Evolutionary conservation across 495 filamentous ascomycete genomes (phyloP).

Genomic region (Aspergillus nidulans): DNA sequence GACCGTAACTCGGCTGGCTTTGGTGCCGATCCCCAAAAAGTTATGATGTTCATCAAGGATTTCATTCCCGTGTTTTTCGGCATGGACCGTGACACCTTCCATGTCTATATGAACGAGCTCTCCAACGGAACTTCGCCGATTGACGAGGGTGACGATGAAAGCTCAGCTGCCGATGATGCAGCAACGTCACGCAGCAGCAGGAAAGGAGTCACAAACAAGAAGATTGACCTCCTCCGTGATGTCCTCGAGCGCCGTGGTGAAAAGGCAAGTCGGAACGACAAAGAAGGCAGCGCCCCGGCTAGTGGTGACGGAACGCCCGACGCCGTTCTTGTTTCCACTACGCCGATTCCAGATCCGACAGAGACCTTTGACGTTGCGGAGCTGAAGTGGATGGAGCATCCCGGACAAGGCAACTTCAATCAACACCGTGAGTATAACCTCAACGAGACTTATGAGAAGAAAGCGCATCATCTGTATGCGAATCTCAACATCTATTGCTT

Average conservation of each 20-base stretch:
- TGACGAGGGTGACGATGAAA: constrained; percentile 70
- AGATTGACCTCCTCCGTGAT: constrained; percentile 76
- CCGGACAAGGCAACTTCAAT: constrained; percentile 46
- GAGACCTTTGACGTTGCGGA: constrained; percentile 45
- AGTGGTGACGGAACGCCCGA: constrained; percentile 87
- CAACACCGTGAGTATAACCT: constrained; percentile 62
- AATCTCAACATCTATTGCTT: constrained; percentile 90
- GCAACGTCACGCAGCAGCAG: constrained; percentile 53
- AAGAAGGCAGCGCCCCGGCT: constrained; percentile 69
- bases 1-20: constrained; percentile 64
- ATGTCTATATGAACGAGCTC: constrained; percentile 69
- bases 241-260: constrained; percentile 71
- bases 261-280: constrained; percentile 60
- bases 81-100: constrained; percentile 68
- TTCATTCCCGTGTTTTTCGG: constrained; percentile 90
- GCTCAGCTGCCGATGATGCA: constrained; percentile 43
- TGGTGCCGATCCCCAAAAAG: constrained; percentile 65
- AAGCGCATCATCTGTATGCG: constrained; percentile 78
- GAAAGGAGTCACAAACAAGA: constrained; percentile 64
- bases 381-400: constrained; percentile 58
- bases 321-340: constrained; percentile 54
- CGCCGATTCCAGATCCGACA: constrained; percentile 42
- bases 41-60: constrained; percentile 78
- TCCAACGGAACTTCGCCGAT: constrained; percentile 55
- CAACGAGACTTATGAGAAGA: constrained; percentile 75